These are phyloP conservation scores for Cystobasidium pallidum DNA, from an alignment of 1,284 basidiomycete genomes.

Conservation along the genomic window DNA sequence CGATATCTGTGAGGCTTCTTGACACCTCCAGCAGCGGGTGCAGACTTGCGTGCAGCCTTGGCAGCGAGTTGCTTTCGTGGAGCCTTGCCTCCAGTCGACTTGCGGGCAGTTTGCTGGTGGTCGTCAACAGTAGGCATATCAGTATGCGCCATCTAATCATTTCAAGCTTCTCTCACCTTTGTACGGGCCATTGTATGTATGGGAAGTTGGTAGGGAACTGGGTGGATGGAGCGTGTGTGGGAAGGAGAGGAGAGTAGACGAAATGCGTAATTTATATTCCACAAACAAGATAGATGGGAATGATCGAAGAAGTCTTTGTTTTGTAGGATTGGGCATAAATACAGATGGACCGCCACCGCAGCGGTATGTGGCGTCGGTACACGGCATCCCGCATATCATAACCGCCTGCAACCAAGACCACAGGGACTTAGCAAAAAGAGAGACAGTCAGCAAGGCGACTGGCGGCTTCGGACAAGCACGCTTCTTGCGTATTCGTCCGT, in stretches of 20 bases:
- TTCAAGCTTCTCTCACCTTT: slow-evolving; percentile 13
- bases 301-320: slow-evolving; percentile 1
- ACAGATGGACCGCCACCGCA: background rate
- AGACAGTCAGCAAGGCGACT: too few relatives aligned
- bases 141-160: too few relatives aligned
- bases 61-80: slow-evolving; percentile 62
- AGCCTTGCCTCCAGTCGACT: slow-evolving; percentile 63
- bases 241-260: slow-evolving; percentile 4
- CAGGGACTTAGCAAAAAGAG: too few relatives aligned
- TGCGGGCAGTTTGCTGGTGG: slow-evolving; percentile 66
- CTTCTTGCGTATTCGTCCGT: too few relatives aligned
- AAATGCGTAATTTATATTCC: too few relatives aligned
- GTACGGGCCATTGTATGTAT: slow-evolving; percentile 38
- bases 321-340: background rate
- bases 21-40: slow-evolving; percentile 62
- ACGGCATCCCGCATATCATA: too few relatives aligned
- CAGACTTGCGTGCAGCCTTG: slow-evolving; percentile 60
- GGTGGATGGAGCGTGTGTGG: background rate
- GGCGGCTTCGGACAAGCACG: too few relatives aligned
- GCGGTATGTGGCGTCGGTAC: background rate
- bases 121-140: too few relatives aligned
- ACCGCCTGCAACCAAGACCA: too few relatives aligned
- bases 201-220: background rate
- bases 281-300: background rate
- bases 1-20: slow-evolving; percentile 64